Evolutionary conservation across 2,329 filamentous ascomycete species (phyloP).

Genomic region (Xylariomycetidae sp.): DNA sequence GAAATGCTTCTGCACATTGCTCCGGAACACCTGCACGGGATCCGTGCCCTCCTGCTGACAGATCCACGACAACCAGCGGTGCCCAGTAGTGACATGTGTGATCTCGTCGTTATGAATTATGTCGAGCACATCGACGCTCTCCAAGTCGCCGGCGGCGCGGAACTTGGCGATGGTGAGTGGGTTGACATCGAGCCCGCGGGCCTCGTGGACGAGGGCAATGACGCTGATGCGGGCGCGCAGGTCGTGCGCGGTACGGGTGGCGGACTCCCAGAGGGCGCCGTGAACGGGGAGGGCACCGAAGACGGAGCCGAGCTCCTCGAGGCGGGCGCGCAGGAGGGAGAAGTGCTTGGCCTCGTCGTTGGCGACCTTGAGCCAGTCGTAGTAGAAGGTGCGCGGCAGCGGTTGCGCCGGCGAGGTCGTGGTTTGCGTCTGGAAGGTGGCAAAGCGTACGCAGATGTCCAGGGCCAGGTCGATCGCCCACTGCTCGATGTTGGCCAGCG

Average conservation of each 20-base stretch:
- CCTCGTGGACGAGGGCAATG: slow-evolving; percentile 41
- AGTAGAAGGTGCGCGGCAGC: slow-evolving; percentile 38
- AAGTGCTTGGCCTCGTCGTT: slow-evolving; percentile 43
- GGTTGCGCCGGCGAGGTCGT: slow-evolving; percentile 17
- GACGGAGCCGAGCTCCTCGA: slow-evolving; percentile 37
- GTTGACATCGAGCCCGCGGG: slow-evolving; percentile 39
- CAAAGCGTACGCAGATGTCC: slow-evolving; percentile 40
- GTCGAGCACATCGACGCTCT: slow-evolving; percentile 35
- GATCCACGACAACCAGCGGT: slow-evolving; percentile 41
- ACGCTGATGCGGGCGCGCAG: slow-evolving; percentile 39
- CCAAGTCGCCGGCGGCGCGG: slow-evolving; percentile 31
- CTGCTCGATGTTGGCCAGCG: slow-evolving; percentile 41
- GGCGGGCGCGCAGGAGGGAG: slow-evolving; percentile 35
- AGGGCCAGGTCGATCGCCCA: slow-evolving; percentile 43
- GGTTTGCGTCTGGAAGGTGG: slow-evolving; percentile 36
- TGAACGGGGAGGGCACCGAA: slow-evolving; percentile 40
- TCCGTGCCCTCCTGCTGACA: slow-evolving; percentile 38
- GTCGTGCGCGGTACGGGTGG: slow-evolving; percentile 35
- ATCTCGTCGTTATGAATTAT: slow-evolving; percentile 43
- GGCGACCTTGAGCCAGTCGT: slow-evolving; percentile 42
- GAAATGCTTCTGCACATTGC: slow-evolving; percentile 36
- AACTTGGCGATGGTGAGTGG: slow-evolving; percentile 42
- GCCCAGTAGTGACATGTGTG: slow-evolving; percentile 41
- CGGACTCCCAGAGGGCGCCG: slow-evolving; percentile 39
- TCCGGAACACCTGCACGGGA: slow-evolving; percentile 37